Base-by-base conservation (phyloP, 495 filamentous ascomycete genomes). In the Neurospora sp. region DNA sequence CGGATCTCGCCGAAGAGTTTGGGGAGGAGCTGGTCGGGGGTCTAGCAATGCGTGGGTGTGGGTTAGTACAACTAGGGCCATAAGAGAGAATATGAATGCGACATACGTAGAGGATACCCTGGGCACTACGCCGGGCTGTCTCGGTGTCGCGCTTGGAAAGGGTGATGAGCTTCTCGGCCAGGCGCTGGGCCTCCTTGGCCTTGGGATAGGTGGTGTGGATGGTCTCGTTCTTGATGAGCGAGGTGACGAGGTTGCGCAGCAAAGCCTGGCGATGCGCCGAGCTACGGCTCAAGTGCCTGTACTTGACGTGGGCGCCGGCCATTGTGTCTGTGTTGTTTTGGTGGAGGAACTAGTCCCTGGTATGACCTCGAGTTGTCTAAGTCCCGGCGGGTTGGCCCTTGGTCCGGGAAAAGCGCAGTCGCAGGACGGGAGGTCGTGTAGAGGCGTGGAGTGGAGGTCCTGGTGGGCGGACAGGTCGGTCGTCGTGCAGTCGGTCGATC, bases 171-270 rank as follows among this genome's bases (percentile, higher is more conserved):
- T 95, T 94, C 79, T 99, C 96, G 44, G 96, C 96, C 38, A 98
- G 81, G 1, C 91, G 88, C 82, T 98, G 96, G 62, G 96, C 92
- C 85, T 99, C 96, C 83, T 98, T 99, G 39, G 96, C 96, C 85
- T 98, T 98, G 81, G 89, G 89, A 90, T 91, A 98, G 84, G 96
- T 97, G 37, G 96, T 99, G 69, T 89, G 90, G 85, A 99, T 97
- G 71, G 92, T 89, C 84, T 99, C 96, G 81, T 97, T 89, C 79
- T 91, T 86, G 86, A 99, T 90, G 72, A 99, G 92, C n/a, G 94
- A 95, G 74, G 94, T 97, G 79, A 98, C 93, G 62, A 99, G 87
- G 83, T 98, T 98, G 76, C 96, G 94, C 73, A 99, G 92, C 75
- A 99, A 89, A 72, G 96, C 95, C 84, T 95, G 89, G 79, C 96